Percentiles rank a stretch among this genome's conserved stretches.
These are phyloP conservation scores for Rhododendron vialii DNA, from an alignment of 148 eudicot genomes.

Conservation along the genomic window DNA sequence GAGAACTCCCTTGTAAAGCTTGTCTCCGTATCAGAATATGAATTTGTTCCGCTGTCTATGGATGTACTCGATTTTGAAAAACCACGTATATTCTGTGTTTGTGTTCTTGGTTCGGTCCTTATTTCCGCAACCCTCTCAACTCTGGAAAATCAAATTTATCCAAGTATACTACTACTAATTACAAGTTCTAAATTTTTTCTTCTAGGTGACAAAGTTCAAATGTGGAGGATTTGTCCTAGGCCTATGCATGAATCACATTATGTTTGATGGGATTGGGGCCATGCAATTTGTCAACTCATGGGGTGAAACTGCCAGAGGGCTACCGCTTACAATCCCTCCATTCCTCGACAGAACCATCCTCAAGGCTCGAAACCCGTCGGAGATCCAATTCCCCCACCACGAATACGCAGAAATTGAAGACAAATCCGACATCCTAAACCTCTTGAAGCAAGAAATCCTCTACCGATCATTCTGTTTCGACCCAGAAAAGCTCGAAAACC, in stretches of 20 bases:
- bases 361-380: not conserved
- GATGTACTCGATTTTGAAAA: no score
- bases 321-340: not conserved
- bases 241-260: not conserved
- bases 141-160: no score
- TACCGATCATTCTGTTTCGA: not conserved
- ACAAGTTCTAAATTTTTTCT: not conserved
- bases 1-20: no score
- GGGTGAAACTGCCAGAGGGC: not conserved
- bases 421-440: not conserved
- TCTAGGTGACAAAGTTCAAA: not conserved
- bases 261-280: not conserved
- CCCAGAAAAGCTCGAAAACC: not conserved
- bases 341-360: not conserved
- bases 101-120: no score
- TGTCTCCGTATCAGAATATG: no score
- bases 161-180: no score
- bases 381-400: not conserved
- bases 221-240: not conserved
- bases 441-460: not conserved
- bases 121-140: no score
- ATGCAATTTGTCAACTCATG: not conserved
- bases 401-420: not conserved
- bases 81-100: no score
- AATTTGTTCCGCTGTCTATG: no score